A percentile compares a stretch with the other conserved stretches of the same genome.
Evolutionary conservation across 177 flowering plant species (phyloP).

Genomic region (Vitis hybrid): DNA sequence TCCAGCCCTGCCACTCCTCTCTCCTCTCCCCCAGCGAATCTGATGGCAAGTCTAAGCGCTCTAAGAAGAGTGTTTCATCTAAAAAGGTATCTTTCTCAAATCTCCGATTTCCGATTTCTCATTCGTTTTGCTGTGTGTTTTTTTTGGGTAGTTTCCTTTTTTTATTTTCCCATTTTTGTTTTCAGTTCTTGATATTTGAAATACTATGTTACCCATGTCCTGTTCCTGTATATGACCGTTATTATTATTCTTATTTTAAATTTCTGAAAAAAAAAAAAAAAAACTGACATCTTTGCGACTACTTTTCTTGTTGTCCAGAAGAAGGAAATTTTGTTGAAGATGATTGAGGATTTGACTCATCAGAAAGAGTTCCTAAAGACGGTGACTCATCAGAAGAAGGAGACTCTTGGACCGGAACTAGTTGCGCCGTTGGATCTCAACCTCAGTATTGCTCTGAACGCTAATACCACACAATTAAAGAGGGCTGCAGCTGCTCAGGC

Average conservation of each 20-base stretch:
- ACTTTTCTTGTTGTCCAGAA: too few relatives aligned
- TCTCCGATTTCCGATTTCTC: neutral
- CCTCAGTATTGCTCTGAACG: neutral
- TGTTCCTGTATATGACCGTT: too few relatives aligned
- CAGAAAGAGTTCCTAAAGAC: too few relatives aligned
- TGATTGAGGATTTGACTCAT: too few relatives aligned
- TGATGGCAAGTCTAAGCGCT: conserved; percentile 27
- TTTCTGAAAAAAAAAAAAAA: too few relatives aligned
- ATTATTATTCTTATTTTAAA: neutral
- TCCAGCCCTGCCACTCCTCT: conserved; percentile 49
- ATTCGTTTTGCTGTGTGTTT: too few relatives aligned
- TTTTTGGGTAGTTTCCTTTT: neutral
- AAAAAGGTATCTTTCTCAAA: conserved; percentile 26
- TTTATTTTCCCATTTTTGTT: neutral
- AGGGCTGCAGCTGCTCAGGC: conserved; percentile 27
- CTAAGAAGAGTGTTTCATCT: conserved; percentile 11
- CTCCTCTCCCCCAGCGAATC: conserved; percentile 40
- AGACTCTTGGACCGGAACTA: neutral
- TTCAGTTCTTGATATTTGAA: neutral
- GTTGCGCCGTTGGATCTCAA: neutral
- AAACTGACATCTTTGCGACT: too few relatives aligned
- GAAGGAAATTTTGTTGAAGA: too few relatives aligned
- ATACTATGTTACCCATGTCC: neutral
- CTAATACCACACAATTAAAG: neutral
- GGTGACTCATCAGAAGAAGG: neutral